Evolutionary conservation across 202 grass and related monocot genomes (phyloP).

Genomic region (Setaria viridis): DNA sequence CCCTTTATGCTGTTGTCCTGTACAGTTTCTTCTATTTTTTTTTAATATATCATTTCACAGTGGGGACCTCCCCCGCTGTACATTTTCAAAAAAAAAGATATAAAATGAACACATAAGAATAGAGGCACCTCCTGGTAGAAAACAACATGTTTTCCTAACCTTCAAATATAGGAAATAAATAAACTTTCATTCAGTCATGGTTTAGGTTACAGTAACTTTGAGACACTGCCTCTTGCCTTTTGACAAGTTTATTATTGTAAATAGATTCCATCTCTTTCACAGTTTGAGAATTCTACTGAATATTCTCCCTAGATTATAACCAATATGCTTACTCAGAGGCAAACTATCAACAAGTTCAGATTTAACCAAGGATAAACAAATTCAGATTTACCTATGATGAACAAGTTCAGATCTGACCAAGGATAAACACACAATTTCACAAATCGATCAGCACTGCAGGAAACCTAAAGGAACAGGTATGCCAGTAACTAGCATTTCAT

Average conservation of each 20-base stretch:
- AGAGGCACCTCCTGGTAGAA: background rate
- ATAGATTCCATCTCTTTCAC: slow-evolving; percentile 74
- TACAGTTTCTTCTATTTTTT: too few relatives aligned
- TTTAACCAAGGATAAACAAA: too few relatives aligned
- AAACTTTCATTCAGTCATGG: slow-evolving; percentile 11
- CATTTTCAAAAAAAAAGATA: background rate
- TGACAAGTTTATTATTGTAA: slow-evolving; percentile 67
- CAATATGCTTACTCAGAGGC: slow-evolving; percentile 18
- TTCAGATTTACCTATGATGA: too few relatives aligned
- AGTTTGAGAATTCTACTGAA: slow-evolving; percentile 62
- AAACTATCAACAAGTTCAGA: too few relatives aligned
- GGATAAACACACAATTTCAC: too few relatives aligned
- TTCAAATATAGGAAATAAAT: slow-evolving; percentile 21
- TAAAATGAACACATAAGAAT: slow-evolving; percentile 36
- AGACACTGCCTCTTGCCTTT: slow-evolving; percentile 68
- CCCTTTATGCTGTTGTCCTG: slow-evolving; percentile 40
- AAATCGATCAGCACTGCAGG: too few relatives aligned
- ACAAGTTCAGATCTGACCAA: too few relatives aligned
- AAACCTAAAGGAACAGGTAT: too few relatives aligned
- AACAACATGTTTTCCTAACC: background rate
- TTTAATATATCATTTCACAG: too few relatives aligned
- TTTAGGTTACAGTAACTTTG: slow-evolving; percentile 11
- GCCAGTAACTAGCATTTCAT: too few relatives aligned
- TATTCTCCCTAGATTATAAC: slow-evolving; percentile 65
- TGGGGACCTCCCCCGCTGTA: too few relatives aligned